Evolutionary conservation across 306 rosid genomes (phyloP).

Genomic region (Mucuna pruriens): DNA sequence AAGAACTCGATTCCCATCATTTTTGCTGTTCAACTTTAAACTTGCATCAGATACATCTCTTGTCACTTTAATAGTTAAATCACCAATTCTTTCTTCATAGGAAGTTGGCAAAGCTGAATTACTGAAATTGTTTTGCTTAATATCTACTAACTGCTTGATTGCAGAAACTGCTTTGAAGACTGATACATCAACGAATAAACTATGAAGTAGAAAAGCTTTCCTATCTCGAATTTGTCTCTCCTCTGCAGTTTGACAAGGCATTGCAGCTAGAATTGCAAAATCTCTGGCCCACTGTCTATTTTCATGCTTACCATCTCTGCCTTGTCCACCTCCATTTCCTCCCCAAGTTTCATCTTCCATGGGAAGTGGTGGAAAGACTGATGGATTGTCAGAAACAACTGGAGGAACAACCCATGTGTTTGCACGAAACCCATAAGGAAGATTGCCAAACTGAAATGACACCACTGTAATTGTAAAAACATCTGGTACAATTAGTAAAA

Average conservation of each 20-base stretch:
- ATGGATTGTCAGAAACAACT: constrained; percentile 79
- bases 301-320: constrained; percentile 76
- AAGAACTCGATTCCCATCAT: constrained; percentile 83
- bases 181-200: constrained; percentile 89
- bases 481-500: constrained; percentile 15
- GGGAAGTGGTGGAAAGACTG: constrained; percentile 76
- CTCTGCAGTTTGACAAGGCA: constrained; percentile 91
- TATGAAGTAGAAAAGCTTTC: constrained; percentile 93
- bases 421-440: constrained; percentile 95
- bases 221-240: constrained; percentile 94
- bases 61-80: constrained; percentile 72
- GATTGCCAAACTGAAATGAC: constrained; percentile 92
- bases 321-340: constrained; percentile 95
- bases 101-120: constrained; percentile 44
- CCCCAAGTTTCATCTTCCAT: constrained; percentile 92
- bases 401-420: constrained; percentile 99
- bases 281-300: constrained; percentile 86
- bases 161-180: constrained; percentile 81
- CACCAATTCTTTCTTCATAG: constrained; percentile 75
- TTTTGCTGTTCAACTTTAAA: constrained; percentile 79
- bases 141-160: constrained; percentile 61
- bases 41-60: constrained; percentile 87
- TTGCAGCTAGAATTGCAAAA: constrained; percentile 81
- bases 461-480: constrained; percentile 23
- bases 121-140: constrained; percentile 43